phyloP scores from a whole-genome alignment of 345 rosid genomes.

The Eucalyptus polyanthemos region DNA sequence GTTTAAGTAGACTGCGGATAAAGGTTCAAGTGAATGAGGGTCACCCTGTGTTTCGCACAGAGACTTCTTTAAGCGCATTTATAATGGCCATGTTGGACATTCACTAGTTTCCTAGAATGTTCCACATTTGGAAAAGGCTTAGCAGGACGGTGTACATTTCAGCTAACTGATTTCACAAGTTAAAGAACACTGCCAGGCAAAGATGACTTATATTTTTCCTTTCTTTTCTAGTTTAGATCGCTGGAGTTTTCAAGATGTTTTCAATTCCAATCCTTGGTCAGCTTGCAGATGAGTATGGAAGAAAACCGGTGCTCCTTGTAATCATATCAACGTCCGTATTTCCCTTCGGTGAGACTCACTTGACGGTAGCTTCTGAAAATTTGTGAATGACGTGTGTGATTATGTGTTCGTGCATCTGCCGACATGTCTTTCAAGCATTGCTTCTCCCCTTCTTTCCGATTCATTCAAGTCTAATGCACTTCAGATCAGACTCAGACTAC shows the following conservation, averaged over 20 bases:
- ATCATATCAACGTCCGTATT: conserved; percentile 28
- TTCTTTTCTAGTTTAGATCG: conserved; percentile 13
- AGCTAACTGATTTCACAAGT: background rate
- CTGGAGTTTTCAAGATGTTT: conserved; percentile 50
- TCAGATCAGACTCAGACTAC: background rate
- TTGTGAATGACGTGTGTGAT: background rate
- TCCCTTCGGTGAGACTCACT: conserved; percentile 25
- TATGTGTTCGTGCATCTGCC: background rate
- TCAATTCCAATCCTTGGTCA: conserved; percentile 40
- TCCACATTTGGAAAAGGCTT: background rate
- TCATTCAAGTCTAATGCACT: background rate
- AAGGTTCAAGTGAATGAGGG: background rate
- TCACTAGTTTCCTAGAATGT: background rate
- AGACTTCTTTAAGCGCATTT: background rate
- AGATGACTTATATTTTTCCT: background rate
- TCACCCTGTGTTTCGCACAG: background rate
- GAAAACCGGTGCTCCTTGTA: conserved; percentile 33
- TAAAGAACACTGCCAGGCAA: background rate
- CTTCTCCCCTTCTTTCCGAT: background rate
- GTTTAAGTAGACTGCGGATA: background rate
- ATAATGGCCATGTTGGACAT: background rate
- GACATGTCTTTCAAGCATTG: background rate
- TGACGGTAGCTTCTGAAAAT: background rate
- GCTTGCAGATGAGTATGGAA: conserved; percentile 50
- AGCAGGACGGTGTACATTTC: background rate